phyloP scores from a whole-genome alignment of 768 basidiomycete species.

The Naganishia antarctica region DNA sequence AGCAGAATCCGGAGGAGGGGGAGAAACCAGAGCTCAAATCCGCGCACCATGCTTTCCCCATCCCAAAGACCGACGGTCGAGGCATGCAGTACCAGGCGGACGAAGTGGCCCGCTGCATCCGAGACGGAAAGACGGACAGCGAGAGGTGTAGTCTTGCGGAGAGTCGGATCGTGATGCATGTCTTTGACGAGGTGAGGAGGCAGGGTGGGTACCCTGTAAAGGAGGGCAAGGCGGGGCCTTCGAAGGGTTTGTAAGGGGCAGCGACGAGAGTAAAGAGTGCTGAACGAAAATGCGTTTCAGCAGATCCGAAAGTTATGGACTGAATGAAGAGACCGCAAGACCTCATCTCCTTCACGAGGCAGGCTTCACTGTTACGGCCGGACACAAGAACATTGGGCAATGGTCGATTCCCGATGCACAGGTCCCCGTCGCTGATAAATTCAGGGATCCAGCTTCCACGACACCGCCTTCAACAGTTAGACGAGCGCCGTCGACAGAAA shows the following conservation, averaged over 20 bases:
- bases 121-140: conserved; percentile 70
- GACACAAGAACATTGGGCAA: too few relatives aligned
- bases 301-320: too few relatives aligned
- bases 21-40: conserved; percentile 45
- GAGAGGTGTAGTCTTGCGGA: conserved; percentile 71
- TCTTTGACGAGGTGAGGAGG: conserved; percentile 72
- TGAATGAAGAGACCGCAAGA: too few relatives aligned
- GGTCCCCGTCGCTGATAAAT: too few relatives aligned
- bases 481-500: too few relatives aligned
- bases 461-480: too few relatives aligned
- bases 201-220: conserved; percentile 62
- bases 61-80: conserved; percentile 51
- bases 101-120: conserved; percentile 72
- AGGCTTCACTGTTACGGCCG: too few relatives aligned
- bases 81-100: conserved; percentile 86
- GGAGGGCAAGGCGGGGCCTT: conserved; percentile 34
- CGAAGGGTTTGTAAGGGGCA: neutral
- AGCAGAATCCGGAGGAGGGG: conserved; percentile 47
- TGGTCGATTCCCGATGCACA: too few relatives aligned
- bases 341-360: too few relatives aligned
- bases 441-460: too few relatives aligned
- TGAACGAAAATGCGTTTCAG: too few relatives aligned
- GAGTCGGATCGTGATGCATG: conserved; percentile 71
- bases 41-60: conserved; percentile 51
- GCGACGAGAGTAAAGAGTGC: too few relatives aligned